Conservation (phyloP, 257 asterid genomes). For the Solanum gracilifrons region DNA sequence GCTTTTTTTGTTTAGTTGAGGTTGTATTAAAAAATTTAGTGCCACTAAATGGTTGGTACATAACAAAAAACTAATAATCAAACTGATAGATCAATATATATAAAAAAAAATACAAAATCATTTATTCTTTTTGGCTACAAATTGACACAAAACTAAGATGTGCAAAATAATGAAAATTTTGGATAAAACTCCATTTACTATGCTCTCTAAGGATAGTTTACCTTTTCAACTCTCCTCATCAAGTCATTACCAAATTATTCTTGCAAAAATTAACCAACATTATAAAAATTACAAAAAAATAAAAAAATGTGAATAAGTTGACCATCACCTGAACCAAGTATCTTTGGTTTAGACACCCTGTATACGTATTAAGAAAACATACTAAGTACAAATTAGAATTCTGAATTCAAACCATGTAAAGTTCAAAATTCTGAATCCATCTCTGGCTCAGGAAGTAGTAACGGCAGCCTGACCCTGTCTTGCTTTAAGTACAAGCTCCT, state of each 20-base stretch:
- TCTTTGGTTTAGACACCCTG: not conserved
- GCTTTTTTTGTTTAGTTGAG: not conserved
- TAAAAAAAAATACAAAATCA: not conserved
- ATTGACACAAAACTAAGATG: not conserved
- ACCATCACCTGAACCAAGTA: not conserved
- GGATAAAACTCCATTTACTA: not conserved
- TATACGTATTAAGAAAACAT: not conserved
- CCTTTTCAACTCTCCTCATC: not conserved
- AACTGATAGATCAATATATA: not conserved
- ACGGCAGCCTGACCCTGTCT: conserved; percentile 20
- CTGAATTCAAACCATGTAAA: not conserved
- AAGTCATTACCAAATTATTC: not conserved
- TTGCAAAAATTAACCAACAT: not conserved
- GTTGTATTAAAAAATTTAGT: not conserved
- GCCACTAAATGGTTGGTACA: not conserved
- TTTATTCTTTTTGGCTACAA: not conserved
- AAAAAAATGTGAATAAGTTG: too few relatives aligned
- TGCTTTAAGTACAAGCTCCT: conserved; percentile 85
- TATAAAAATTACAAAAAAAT: not conserved
- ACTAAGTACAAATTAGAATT: not conserved
- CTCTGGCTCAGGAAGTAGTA: conserved; percentile 13
- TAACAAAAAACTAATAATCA: not conserved
- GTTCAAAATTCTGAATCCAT: not conserved
- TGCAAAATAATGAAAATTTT: not conserved
- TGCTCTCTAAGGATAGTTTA: not conserved